Evolutionary conservation across 2,329 filamentous ascomycete genomes (phyloP).

Genomic region (Ascocoryne sarcoides): DNA sequence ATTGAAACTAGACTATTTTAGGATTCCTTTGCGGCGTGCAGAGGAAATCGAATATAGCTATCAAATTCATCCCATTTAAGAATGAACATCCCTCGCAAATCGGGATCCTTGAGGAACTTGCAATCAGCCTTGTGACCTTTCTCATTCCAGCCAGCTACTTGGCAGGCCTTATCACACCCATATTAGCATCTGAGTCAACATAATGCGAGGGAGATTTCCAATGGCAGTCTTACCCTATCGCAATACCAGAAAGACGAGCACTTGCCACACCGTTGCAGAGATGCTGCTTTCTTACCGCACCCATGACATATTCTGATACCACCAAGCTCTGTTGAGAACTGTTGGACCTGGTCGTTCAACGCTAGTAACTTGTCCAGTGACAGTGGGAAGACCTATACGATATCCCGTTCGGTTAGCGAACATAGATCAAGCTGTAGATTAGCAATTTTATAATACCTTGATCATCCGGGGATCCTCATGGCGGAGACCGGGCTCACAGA

Average conservation of each 20-base stretch:
- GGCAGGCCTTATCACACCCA: conserved; percentile 16
- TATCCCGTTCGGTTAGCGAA: conserved; percentile 7
- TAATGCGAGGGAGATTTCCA: not conserved
- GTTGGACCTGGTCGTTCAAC: conserved; percentile 16
- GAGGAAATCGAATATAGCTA: conserved; percentile 18
- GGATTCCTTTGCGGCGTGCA: conserved; percentile 2
- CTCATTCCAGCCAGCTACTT: conserved; percentile 22
- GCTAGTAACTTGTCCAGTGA: conserved; percentile 12
- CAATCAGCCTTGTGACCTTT: conserved; percentile 25
- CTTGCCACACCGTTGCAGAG: conserved; percentile 13
- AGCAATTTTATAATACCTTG: conserved; percentile 13
- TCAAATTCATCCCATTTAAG: conserved; percentile 23
- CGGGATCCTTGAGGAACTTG: conserved; percentile 24
- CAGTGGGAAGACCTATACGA: conserved; percentile 14
- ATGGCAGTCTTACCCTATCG: conserved; percentile 15
- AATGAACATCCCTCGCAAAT: conserved; percentile 22
- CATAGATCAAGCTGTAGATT: not conserved
- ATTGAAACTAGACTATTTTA: conserved; percentile 4
- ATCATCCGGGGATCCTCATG: conserved; percentile 13
- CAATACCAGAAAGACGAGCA: conserved; percentile 25
- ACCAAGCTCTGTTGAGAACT: conserved; percentile 15
- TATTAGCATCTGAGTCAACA: conserved; percentile 9
- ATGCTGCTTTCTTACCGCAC: conserved; percentile 13
- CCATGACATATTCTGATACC: conserved; percentile 19
- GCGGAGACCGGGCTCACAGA: conserved; percentile 8